Base-by-base conservation (phyloP, 1,284 basidiomycete species). In the Peniophora sp. region DNA sequence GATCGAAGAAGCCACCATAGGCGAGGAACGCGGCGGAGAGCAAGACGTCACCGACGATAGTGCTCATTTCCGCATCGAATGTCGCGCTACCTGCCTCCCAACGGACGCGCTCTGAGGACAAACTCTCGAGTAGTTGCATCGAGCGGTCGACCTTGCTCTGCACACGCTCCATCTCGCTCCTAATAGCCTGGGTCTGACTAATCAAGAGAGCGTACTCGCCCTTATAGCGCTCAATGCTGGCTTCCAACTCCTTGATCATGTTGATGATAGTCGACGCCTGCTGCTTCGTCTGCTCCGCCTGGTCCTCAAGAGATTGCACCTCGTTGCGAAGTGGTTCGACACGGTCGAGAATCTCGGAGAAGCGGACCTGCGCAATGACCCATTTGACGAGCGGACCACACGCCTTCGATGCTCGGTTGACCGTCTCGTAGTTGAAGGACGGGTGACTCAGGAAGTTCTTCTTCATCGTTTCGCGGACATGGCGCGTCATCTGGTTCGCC, bases 341-440 rank as follows among this genome's bases (percentile, higher is more conserved):
- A 68, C 89, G 92, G 74, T 99, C 97, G 47, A 99, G 73, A 61
- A 99, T 99, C 68, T 97, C 93, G 5, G 97, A 98, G 76, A 93
- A 99, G 39, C 84, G 83, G 44, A 99, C 94, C 69, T 99, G 97
- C 1, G 97, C 97, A 52, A 99, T 83, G 8, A 88, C 95, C 97
- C 97, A 98, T 66, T 97, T 97, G 56, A 97, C 96, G 36, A 99
- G 81, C 18, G 97, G 97, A 43, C 97, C 97, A 65, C 97, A 99
- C 23, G 97, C 97, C 71, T 88, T 92, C 71, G 91, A 95, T 22
- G 97, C 97, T 52, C 90, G 88, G 62, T 99, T 88, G 50, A 99
- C 95, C 8, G 79, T 90, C 64, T 98, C 97, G 64, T 93, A 99
- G 68, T 95, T 98, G 76, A 87, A 99, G 2, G 86, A 85, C 0